Evolutionary conservation across 805 yeast species (phyloP).

Genomic region (Metschnikowia gruessii): DNA sequence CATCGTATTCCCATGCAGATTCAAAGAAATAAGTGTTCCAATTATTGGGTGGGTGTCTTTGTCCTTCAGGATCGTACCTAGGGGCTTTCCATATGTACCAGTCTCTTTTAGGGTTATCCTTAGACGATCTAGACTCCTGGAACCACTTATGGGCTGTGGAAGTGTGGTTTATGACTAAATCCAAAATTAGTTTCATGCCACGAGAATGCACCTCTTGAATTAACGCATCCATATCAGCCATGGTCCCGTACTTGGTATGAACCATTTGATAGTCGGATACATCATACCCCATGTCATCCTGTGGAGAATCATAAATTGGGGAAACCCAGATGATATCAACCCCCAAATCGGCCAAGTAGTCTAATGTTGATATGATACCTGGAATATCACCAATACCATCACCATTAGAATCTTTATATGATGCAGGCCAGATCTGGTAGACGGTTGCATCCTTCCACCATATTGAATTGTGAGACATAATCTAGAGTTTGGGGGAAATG

Average conservation of each 20-base stretch:
- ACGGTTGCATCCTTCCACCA: constrained; percentile 58
- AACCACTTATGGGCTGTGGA: constrained; percentile 55
- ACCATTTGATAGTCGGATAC: constrained; percentile 50
- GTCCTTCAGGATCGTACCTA: constrained; percentile 42
- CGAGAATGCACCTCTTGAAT: constrained; percentile 44
- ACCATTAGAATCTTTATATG: constrained; percentile 52
- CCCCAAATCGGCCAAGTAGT: constrained; percentile 47
- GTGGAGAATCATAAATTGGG: constrained; percentile 56
- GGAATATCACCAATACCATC: constrained; percentile 57
- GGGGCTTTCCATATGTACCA: constrained; percentile 58
- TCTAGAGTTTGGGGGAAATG: no score
- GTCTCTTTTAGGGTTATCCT: constrained; percentile 51
- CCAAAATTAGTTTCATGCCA: constrained; percentile 50
- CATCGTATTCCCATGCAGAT: constrained; percentile 55
- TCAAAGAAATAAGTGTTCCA: constrained; percentile 52
- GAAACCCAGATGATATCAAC: constrained; percentile 52
- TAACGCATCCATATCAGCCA: constrained; percentile 48
- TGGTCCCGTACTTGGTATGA: constrained; percentile 49
- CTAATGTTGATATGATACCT: constrained; percentile 49
- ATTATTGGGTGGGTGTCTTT: constrained; percentile 51
- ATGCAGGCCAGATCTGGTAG: constrained; percentile 59
- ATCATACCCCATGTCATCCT: constrained; percentile 61
- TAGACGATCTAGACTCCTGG: constrained; percentile 49
- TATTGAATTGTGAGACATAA: neutral
- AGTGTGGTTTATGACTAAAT: constrained; percentile 56